phyloP scores from a whole-genome alignment of 352 stramenopile genomes.

The Salisapilia sapeloensis region DNA sequence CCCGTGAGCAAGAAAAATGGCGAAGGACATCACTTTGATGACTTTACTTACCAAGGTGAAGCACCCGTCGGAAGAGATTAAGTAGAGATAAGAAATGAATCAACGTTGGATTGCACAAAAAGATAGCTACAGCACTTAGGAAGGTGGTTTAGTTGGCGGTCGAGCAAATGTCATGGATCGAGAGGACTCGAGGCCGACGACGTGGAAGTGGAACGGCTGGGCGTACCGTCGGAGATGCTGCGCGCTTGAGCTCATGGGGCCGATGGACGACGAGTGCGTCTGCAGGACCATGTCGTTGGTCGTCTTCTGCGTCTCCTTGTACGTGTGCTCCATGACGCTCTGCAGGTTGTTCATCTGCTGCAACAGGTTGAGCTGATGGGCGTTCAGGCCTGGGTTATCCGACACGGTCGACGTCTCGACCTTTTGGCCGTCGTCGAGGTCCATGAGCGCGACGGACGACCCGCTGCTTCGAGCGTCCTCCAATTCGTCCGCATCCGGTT shows the following conservation, averaged over 20 bases:
- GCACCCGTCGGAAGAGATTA: no score
- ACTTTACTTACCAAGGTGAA: slow-evolving; percentile 83
- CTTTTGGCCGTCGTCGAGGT: slow-evolving; percentile 14
- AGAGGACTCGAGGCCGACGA: slow-evolving; percentile 2
- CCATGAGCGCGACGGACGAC: slow-evolving; percentile 40
- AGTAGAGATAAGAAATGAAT: no score
- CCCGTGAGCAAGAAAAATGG: slow-evolving; percentile 77
- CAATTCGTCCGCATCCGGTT: slow-evolving; percentile 4
- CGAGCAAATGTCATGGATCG: slow-evolving; percentile 4
- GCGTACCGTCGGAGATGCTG: slow-evolving; percentile 5
- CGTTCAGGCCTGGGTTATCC: slow-evolving; percentile 9
- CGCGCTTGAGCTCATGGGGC: slow-evolving; percentile 1
- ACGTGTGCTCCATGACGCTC: slow-evolving; percentile 38
- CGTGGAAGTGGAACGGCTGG: slow-evolving; percentile 8
- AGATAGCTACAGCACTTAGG: no score
- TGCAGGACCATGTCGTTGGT: slow-evolving; percentile 24
- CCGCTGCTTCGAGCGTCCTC: slow-evolving; percentile 14
- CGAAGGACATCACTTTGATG: slow-evolving; percentile 75
- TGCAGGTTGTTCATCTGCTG: slow-evolving; percentile 60
- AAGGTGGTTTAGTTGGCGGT: no score
- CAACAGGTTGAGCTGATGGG: slow-evolving; percentile 50
- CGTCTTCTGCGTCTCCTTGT: slow-evolving; percentile 39
- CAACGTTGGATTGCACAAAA: no score
- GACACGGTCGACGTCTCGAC: slow-evolving; percentile 5
- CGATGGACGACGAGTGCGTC: slow-evolving; percentile 2